A percentile compares a stretch with the other conserved stretches of the same genome.
phyloP scores from a whole-genome alignment of 2,329 filamentous ascomycete species.

The Cladosporium sp. region DNA sequence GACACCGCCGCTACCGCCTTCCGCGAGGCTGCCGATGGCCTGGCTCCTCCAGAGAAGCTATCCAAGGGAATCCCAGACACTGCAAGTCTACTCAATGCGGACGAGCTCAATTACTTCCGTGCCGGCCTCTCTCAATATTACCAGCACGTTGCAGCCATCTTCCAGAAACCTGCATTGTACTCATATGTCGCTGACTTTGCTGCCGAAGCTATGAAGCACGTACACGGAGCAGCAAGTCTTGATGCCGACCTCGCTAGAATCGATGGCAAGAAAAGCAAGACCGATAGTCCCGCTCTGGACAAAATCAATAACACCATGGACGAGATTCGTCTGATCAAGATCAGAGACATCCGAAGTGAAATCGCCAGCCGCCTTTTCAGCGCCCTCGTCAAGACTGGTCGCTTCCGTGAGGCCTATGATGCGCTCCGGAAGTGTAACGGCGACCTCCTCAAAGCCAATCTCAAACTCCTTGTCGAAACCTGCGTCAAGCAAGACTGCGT shows the following conservation, averaged over 20 bases:
- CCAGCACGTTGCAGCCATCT: slow-evolving; percentile 76
- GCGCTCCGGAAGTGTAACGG: slow-evolving; percentile 71
- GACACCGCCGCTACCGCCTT: slow-evolving; percentile 70
- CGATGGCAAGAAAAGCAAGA: slow-evolving; percentile 25
- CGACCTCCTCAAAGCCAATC: slow-evolving; percentile 61
- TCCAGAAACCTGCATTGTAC: slow-evolving; percentile 70
- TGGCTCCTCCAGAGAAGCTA: not conserved
- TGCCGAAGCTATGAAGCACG: slow-evolving; percentile 41
- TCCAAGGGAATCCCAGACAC: slow-evolving; percentile 32
- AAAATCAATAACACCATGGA: slow-evolving; percentile 26
- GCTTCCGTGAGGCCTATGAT: slow-evolving; percentile 78
- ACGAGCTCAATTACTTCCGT: slow-evolving; percentile 64
- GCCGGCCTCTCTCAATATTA: slow-evolving; percentile 79
- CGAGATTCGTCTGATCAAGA: slow-evolving; percentile 30
- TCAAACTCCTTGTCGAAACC: slow-evolving; percentile 59
- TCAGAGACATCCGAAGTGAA: slow-evolving; percentile 52
- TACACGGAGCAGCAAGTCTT: slow-evolving; percentile 7
- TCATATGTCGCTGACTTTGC: slow-evolving; percentile 83
- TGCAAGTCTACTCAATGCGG: slow-evolving; percentile 65
- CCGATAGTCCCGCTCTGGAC: slow-evolving; percentile 25
- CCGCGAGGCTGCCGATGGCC: slow-evolving; percentile 59
- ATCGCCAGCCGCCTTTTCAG: slow-evolving; percentile 81
- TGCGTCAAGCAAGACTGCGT: slow-evolving; percentile 28
- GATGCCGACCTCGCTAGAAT: slow-evolving; percentile 18
- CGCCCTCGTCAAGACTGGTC: slow-evolving; percentile 70